phyloP scores from a whole-genome alignment of 2,329 filamentous ascomycete genomes.

The Macroventuria anomochaeta region DNA sequence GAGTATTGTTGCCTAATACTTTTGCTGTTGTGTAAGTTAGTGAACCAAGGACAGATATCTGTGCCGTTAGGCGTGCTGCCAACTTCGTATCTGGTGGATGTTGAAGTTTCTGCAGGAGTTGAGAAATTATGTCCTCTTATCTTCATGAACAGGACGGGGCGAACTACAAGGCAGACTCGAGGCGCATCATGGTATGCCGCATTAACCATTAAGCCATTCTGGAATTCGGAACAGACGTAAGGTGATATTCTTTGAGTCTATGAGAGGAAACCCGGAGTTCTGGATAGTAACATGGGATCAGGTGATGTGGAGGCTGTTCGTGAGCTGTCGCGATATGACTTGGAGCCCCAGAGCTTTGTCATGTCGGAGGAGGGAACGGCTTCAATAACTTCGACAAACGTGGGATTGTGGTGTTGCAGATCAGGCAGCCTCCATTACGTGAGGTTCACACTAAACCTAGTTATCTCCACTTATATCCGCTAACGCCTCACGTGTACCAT shows the following conservation, averaged over 20 bases:
- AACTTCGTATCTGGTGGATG: background rate
- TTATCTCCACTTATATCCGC: conserved; percentile 11
- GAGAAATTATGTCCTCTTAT: background rate
- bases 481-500: background rate
- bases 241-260: too few relatives aligned
- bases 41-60: background rate
- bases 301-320: too few relatives aligned
- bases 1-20: background rate
- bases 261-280: too few relatives aligned
- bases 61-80: background rate
- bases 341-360: too few relatives aligned
- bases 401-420: background rate
- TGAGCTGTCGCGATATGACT: too few relatives aligned
- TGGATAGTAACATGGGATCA: too few relatives aligned
- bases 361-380: too few relatives aligned
- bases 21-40: background rate
- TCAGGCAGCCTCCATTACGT: too few relatives aligned
- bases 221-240: too few relatives aligned
- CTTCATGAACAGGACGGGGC: background rate
- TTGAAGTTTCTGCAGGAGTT: background rate
- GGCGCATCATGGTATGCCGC: background rate
- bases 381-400: too few relatives aligned
- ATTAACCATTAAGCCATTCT: too few relatives aligned
- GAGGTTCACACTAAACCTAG: background rate
- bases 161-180: background rate